phyloP scores from a whole-genome alignment of 768 basidiomycete genomes.

The Phylloporus arenicola region DNA sequence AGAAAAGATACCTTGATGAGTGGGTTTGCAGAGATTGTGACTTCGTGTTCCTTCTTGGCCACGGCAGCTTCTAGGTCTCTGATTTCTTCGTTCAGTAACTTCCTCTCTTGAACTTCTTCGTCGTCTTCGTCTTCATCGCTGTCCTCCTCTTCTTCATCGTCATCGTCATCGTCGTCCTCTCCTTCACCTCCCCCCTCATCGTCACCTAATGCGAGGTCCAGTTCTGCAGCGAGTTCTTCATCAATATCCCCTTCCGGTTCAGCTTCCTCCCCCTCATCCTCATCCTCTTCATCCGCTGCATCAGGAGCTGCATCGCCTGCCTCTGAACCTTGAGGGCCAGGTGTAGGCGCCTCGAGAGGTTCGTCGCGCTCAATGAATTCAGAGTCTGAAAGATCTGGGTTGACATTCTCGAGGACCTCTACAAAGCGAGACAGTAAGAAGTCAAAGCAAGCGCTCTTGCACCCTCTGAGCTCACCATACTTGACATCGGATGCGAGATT shows the following conservation, averaged over 20 bases:
- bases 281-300: slow-evolving; percentile 55
- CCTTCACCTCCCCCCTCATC: slow-evolving; percentile 65
- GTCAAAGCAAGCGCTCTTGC: no score
- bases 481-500: slow-evolving; percentile 67
- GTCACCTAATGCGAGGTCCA: slow-evolving; percentile 74
- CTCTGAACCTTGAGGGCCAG: slow-evolving; percentile 63
- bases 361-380: slow-evolving; percentile 72
- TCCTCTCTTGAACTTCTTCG: slow-evolving; percentile 71
- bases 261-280: slow-evolving; percentile 52
- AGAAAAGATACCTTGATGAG: slow-evolving; percentile 62
- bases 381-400: slow-evolving; percentile 85
- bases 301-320: slow-evolving; percentile 50
- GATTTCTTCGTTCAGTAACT: slow-evolving; percentile 83
- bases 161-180: slow-evolving; percentile 64
- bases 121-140: slow-evolving; percentile 76
- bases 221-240: slow-evolving; percentile 82
- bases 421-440: slow-evolving; percentile 3
- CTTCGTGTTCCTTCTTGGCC: slow-evolving; percentile 76
- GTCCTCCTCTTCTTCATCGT: slow-evolving; percentile 42
- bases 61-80: slow-evolving; percentile 85
- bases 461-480: slow-evolving; percentile 51
- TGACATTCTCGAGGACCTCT: slow-evolving; percentile 88
- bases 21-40: slow-evolving; percentile 78
- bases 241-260: slow-evolving; percentile 79
- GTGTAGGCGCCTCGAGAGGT: slow-evolving; percentile 60